Evolutionary conservation across 495 filamentous ascomycete species (phyloP).

Genomic region (Xylaria scruposa): DNA sequence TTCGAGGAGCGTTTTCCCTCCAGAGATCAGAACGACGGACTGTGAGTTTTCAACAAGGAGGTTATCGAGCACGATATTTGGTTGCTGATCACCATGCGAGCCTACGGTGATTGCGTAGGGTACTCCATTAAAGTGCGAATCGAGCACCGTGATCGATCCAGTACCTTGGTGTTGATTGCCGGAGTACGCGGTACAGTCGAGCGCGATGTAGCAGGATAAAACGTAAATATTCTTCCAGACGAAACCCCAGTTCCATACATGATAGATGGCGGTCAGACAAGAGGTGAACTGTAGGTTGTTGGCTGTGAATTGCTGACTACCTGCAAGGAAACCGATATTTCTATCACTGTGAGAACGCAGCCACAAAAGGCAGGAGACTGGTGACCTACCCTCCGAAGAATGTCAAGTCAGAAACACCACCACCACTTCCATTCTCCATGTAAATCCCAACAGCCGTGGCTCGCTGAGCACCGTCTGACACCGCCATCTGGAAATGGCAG

Average conservation of each 20-base stretch:
- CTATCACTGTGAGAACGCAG: constrained; percentile 5
- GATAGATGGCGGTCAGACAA: constrained; percentile 50
- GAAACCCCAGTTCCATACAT: constrained; percentile 53
- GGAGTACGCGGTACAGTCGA: background rate
- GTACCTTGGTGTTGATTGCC: background rate
- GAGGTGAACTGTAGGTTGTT: constrained; percentile 22
- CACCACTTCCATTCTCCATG: constrained; percentile 53
- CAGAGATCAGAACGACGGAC: background rate
- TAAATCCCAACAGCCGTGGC: constrained; percentile 42
- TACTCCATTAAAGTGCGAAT: background rate
- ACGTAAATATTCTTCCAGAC: constrained; percentile 34
- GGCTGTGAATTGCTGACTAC: constrained; percentile 39
- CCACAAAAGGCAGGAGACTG: no score
- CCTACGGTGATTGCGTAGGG: background rate
- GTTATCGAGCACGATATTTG: background rate
- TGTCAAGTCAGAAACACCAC: constrained; percentile 37
- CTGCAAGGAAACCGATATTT: constrained; percentile 23
- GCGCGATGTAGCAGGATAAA: background rate
- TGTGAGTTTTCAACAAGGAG: background rate
- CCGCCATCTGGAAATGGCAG: constrained; percentile 46
- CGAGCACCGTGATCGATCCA: background rate
- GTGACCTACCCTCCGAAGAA: constrained; percentile 25
- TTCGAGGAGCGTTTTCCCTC: background rate
- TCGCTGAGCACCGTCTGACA: constrained; percentile 6
- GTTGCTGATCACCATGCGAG: background rate